Evolutionary conservation across 2,329 filamentous ascomycete genomes (phyloP).

Genomic region (Cercospora zeina): DNA sequence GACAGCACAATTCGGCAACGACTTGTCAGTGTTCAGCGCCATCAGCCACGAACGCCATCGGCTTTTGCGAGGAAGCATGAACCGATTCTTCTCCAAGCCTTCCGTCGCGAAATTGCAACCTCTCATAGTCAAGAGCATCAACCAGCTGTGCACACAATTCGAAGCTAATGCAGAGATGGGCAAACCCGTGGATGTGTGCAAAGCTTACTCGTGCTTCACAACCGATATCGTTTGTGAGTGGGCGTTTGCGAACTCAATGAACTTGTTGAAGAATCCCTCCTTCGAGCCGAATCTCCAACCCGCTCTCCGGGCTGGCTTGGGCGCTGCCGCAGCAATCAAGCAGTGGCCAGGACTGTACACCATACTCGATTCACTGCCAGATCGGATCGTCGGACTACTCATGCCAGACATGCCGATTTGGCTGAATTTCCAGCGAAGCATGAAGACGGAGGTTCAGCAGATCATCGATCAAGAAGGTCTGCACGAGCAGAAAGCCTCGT

Average conservation of each 20-base stretch:
- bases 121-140: constrained; percentile 4
- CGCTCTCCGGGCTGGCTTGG: not conserved
- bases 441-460: constrained; percentile 8
- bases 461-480: not conserved
- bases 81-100: constrained; percentile 22
- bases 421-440: constrained; percentile 15
- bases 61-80: constrained; percentile 13
- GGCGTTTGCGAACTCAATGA: constrained; percentile 4
- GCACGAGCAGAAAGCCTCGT: not conserved
- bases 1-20: constrained; percentile 4
- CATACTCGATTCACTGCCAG: no score
- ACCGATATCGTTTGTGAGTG: constrained; percentile 18
- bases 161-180: not conserved
- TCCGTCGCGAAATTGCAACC: constrained; percentile 12
- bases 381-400: no score
- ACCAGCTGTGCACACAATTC: constrained; percentile 14
- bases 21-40: constrained; percentile 18
- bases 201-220: constrained; percentile 15
- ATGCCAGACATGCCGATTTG: constrained; percentile 12
- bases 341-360: no score
- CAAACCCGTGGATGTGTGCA: constrained; percentile 3
- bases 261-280: not conserved
- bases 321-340: constrained; percentile 1
- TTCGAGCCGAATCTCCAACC: constrained; percentile 9
- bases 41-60: constrained; percentile 18